Evolutionary conservation across 1,284 basidiomycete genomes (phyloP).

Genomic region (Uromyces viciae-fabae): DNA sequence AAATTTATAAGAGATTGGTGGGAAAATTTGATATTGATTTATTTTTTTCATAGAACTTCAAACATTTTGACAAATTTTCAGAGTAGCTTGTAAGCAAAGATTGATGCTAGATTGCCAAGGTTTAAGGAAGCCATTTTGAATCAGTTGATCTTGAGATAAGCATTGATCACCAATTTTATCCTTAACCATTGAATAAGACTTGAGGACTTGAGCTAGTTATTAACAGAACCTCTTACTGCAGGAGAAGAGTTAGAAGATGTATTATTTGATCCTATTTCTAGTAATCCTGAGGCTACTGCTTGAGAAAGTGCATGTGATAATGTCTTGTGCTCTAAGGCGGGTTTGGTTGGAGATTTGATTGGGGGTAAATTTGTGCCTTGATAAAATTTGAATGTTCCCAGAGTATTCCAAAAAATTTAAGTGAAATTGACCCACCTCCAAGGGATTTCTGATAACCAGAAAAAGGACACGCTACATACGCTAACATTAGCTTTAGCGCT

Average conservation of each 20-base stretch:
- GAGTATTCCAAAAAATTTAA: too few species aligned
- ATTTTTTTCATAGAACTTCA: constrained; percentile 63
- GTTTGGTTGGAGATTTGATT: constrained; percentile 56
- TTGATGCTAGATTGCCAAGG: constrained; percentile 88
- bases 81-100: constrained; percentile 74
- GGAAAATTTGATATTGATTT: neutral
- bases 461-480: too few species aligned
- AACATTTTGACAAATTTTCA: constrained; percentile 86
- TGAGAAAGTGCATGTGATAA: constrained; percentile 87
- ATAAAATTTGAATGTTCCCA: too few species aligned
- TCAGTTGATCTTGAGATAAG: constrained; percentile 72
- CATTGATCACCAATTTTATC: constrained; percentile 83
- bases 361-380: constrained; percentile 36
- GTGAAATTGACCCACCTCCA: too few species aligned
- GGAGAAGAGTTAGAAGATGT: neutral
- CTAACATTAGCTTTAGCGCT: too few species aligned
- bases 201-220: constrained; percentile 73
- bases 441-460: too few species aligned
- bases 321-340: constrained; percentile 74
- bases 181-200: constrained; percentile 74
- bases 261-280: constrained; percentile 58
- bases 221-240: constrained; percentile 57
- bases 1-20: too few species aligned
- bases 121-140: constrained; percentile 71
- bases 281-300: constrained; percentile 69